Conservation (phyloP, 345 rosid species). For the Eutrema japonicum region DNA sequence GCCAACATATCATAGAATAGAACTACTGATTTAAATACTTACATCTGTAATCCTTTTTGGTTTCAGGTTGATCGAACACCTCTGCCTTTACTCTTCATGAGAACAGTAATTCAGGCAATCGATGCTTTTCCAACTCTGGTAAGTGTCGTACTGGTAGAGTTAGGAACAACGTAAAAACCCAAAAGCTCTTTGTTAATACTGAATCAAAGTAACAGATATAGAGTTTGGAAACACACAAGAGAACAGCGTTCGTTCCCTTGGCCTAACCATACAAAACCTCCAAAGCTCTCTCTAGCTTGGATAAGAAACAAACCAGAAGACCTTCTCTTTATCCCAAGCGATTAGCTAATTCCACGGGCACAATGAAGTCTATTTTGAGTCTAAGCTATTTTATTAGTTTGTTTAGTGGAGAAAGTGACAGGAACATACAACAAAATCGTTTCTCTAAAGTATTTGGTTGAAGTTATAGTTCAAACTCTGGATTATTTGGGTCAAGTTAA, state of each 20-base stretch:
- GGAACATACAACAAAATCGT: conserved; percentile 18
- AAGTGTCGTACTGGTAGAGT: conserved; percentile 33
- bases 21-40: conserved; percentile 24
- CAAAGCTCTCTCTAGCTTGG: conserved; percentile 26
- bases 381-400: conserved; percentile 5
- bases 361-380: neutral
- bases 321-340: neutral
- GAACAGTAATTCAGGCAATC: conserved; percentile 96
- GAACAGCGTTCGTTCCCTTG: conserved; percentile 10
- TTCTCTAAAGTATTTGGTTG: conserved; percentile 5
- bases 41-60: conserved; percentile 33
- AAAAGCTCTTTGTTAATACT: neutral
- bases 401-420: conserved; percentile 7
- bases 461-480: conserved; percentile 9
- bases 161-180: neutral
- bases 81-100: conserved; percentile 91
- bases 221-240: conserved; percentile 7
- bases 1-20: conserved; percentile 11
- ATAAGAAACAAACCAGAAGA: neutral
- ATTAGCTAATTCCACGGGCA: neutral
- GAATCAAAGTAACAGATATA: conserved; percentile 17
- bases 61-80: conserved; percentile 92
- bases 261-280: conserved; percentile 2
- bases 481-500: conserved; percentile 15
- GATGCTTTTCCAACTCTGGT: conserved; percentile 97